phyloP scores from a whole-genome alignment of 1,139 yeast genomes.

The Zygosaccharomyces sapae region DNA sequence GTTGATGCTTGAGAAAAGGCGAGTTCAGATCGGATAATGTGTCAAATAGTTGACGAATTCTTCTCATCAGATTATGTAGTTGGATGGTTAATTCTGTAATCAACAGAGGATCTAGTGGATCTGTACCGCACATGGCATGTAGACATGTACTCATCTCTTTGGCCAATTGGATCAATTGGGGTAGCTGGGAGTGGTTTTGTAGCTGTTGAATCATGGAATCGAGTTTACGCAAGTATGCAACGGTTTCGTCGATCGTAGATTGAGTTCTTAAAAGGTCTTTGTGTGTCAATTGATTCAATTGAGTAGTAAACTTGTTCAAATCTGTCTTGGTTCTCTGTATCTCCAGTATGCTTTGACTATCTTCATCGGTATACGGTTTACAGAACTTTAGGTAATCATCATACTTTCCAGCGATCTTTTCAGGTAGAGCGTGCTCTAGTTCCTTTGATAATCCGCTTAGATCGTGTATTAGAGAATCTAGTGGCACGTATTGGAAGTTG shows the following conservation, averaged over 20 bases:
- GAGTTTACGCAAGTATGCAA: constrained; percentile 30
- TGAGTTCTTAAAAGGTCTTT: constrained; percentile 24
- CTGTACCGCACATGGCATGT: constrained; percentile 29
- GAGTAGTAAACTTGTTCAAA: constrained; percentile 22
- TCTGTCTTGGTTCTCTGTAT: constrained; percentile 26
- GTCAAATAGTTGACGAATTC: constrained; percentile 19
- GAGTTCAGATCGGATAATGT: constrained; percentile 25
- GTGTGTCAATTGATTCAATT: constrained; percentile 22
- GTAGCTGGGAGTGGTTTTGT: constrained; percentile 19
- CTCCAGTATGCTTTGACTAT: constrained; percentile 24
- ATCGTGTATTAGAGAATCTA: constrained; percentile 30
- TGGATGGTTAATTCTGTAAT: constrained; percentile 24
- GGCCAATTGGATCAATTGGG: constrained; percentile 20
- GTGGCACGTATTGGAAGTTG: constrained; percentile 32
- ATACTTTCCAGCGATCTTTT: constrained; percentile 27
- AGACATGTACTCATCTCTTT: constrained; percentile 27
- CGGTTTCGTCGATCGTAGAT: constrained; percentile 25
- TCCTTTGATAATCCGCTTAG: constrained; percentile 26
- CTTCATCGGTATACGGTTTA: constrained; percentile 21
- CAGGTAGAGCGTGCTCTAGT: constrained; percentile 25
- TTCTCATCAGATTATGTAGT: constrained; percentile 17
- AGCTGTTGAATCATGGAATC: constrained; percentile 24
- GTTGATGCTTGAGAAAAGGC: constrained; percentile 27
- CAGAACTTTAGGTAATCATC: constrained; percentile 30
- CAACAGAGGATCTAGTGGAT: constrained; percentile 23